Conservation (phyloP, 2,329 filamentous ascomycete genomes). For the Ophiostoma perfectum region DNA sequence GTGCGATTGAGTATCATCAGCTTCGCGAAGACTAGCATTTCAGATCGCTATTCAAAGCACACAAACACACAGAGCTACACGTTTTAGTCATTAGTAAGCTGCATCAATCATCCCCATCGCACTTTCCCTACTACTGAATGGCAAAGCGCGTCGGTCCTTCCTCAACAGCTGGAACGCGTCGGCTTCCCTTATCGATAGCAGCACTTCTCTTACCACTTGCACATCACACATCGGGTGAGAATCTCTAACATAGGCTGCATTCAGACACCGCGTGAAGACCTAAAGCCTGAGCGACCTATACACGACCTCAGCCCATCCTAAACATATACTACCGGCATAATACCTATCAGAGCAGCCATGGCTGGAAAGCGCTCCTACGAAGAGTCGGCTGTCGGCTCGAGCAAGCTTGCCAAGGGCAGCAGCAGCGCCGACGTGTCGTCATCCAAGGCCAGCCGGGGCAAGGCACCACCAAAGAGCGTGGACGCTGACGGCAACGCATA, state of each 20-base stretch:
- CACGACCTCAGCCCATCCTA: background rate
- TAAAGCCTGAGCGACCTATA: background rate
- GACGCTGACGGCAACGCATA: conserved; percentile 42
- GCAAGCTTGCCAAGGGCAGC: conserved; percentile 26
- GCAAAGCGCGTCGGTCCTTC: background rate
- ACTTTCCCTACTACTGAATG: background rate
- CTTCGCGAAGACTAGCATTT: background rate
- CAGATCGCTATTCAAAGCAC: too few species aligned
- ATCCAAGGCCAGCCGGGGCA: conserved; percentile 25
- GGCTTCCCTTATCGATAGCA: background rate
- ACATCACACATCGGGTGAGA: background rate
- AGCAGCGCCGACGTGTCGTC: conserved; percentile 24
- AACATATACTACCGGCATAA: background rate
- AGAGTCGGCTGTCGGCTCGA: conserved; percentile 24
- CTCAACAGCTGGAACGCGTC: background rate
- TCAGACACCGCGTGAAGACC: background rate
- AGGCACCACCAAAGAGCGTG: conserved; percentile 31
- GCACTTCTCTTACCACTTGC: background rate
- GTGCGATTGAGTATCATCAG: background rate
- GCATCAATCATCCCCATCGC: background rate
- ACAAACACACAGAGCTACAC: too few species aligned
- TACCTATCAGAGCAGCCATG: conserved; percentile 20
- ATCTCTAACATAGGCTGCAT: background rate
- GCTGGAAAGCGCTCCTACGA: conserved; percentile 30
- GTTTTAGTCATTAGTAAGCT: background rate